A percentile compares a stretch with the other conserved stretches of the same genome.
These are phyloP conservation scores for Hyaloperonospora arabidopsidis DNA, from an alignment of 352 stramenopile species.

Conservation along the genomic window DNA sequence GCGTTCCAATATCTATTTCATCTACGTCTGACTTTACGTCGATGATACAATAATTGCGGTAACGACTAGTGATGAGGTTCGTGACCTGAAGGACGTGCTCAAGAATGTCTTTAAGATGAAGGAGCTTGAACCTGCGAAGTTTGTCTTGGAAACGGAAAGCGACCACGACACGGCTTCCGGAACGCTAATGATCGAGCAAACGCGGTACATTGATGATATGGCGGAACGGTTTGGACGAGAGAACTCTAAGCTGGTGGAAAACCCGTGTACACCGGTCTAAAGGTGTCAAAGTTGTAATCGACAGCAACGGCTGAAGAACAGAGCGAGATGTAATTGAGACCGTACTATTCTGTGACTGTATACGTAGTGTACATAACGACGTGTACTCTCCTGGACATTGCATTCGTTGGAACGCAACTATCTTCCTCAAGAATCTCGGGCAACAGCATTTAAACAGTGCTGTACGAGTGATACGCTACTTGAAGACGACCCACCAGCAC, in stretches of 20 bases:
- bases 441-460: constrained; percentile 1
- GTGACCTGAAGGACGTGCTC: constrained; percentile 7
- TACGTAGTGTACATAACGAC: constrained; percentile 15
- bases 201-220: constrained; percentile 14
- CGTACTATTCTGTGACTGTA: constrained; percentile 9
- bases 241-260: constrained; percentile 7
- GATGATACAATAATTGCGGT: constrained; percentile 7
- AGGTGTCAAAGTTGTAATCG: background rate
- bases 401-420: constrained; percentile 7
- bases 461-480: constrained; percentile 6
- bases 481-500: constrained; percentile 3
- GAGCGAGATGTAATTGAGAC: constrained; percentile 1
- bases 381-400: constrained; percentile 6
- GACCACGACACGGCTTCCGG: constrained; percentile 2
- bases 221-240: constrained; percentile 9
- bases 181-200: constrained; percentile 17
- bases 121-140: constrained; percentile 9
- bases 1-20: background rate
- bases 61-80: constrained; percentile 2
- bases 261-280: constrained; percentile 9
- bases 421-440: constrained; percentile 8
- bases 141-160: constrained; percentile 22
- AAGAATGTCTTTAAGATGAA: constrained; percentile 18
- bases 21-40: constrained; percentile 11
- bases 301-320: constrained; percentile 2